Base-by-base conservation (phyloP, 192 early-diverging fungal genomes). In the Chytriomyces sp. region DNA sequence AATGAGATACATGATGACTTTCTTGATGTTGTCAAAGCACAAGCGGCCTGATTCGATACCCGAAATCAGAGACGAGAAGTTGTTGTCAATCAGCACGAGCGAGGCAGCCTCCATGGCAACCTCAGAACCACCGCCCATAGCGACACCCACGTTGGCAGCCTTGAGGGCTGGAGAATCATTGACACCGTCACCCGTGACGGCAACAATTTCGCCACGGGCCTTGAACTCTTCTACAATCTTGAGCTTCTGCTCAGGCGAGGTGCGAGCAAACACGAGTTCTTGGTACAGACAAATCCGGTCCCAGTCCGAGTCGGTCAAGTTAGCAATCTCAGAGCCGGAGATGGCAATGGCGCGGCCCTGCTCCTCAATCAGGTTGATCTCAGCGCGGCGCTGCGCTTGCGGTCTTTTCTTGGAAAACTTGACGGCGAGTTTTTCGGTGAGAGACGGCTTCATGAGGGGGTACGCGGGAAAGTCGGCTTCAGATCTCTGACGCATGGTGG, bases 131-230 rank as follows among this genome's bases (percentile, higher is more conserved):
- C 81, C 77, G 12, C 90, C 94, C 84, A 98, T 91, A 54, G 95
- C 92, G 38, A 98, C 84, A 44, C 93, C 93, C 34, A 98, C 85
- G 71, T 94, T 85, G 10, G 95, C 93, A n/a, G 89, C 88, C 61
- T 91, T 93, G 56, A 98, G 84, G n/a, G 95, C 93, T 25, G 94
- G 93, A 52, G 93, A 86, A 66, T 97, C 95, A 74, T 96, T 96
- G 12, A 93, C 91, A 59, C 93, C 95, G 75, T 97, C 95, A 63
- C 95, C 95, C 30, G 93, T 94, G n/a, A 95, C 92, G 2, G 89
- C 94, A 7, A 97, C 93, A 28, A 89, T 81, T 58, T 91, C 81
- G 65, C 83, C 80, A 70, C 92, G 89, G 7, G 77, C 79, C 64
- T 91, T 87, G 59, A 92, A 82, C 70, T 89, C 84, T 64, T 89